These are phyloP conservation scores for Ceratocystis albifundus DNA, from an alignment of 2,329 filamentous ascomycete genomes.

Conservation along the genomic window DNA sequence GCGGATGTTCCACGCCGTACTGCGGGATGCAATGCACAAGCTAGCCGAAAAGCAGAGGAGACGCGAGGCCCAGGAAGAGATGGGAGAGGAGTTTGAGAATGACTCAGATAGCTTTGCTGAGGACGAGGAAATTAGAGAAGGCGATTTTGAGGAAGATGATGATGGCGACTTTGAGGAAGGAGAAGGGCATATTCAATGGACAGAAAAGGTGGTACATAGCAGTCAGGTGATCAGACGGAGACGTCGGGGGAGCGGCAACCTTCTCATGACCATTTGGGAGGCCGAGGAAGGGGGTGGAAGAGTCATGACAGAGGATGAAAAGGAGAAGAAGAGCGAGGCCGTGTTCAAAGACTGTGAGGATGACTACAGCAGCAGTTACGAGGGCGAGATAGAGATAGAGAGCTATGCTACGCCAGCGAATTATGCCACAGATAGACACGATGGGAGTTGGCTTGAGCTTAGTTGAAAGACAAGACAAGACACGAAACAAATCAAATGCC, in stretches of 20 bases:
- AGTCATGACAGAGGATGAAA: background rate
- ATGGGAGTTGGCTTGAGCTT: background rate
- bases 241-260: background rate
- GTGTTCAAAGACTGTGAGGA: background rate
- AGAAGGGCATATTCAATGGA: background rate
- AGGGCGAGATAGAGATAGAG: background rate
- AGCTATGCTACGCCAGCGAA: background rate
- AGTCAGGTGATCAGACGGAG: background rate
- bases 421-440: background rate
- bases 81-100: background rate
- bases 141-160: background rate
- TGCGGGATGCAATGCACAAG: background rate
- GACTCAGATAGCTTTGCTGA: background rate
- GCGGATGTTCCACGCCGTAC: background rate
- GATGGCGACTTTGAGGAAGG: background rate
- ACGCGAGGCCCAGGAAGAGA: background rate
- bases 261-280: conserved; percentile 9
- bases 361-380: background rate
- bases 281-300: background rate
- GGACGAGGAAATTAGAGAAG: background rate
- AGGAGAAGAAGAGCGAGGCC: background rate
- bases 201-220: conserved; percentile 2
- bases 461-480: background rate
- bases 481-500: background rate
- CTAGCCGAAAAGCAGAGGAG: background rate